Evolutionary conservation across 345 rosid species (phyloP), one percentile per base, ranked within the genome.

Genomic region (Euphorbia pulcherrima): DNA sequence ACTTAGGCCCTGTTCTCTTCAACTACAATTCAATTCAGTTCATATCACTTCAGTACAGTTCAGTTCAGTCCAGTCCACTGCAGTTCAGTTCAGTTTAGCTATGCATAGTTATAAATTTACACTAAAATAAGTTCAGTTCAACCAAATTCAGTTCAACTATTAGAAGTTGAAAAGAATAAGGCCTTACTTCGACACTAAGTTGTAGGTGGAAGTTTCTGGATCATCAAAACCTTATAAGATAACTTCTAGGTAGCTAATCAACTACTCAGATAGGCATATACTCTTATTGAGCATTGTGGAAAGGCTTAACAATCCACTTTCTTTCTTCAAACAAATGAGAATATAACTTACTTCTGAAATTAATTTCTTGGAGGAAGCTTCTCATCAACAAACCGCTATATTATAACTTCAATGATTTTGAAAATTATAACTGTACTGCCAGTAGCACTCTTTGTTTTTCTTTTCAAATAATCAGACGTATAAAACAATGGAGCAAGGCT

Each of bases 211-310:
- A 60, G 66, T 60, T 50, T 51, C 41, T 16, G 21, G 21, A 33
- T 33, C 37, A 23, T 66, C 60, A 53, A 23, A 52, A 4, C 35
- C 24, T 63, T 63, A 50, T 60, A 74, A 17, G 1, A 40, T 37
- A 52, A 52, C 26, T 3, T 39, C 14, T 18, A 39, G 46, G 27
- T 5, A 0, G n/a, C 46, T 8, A 60, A 65, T 68, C 18, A 60
- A 28, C 41, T 24, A 44, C 51, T 51, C 8, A 11, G 10, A 56
- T 13, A 64, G 27, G 20, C 6, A 62, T 4, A 68, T 52, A 41
- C 5, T n/a, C n/a, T n/a, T n/a, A n/a, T n/a, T n/a, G n/a, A 64
- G 10, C 20, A 13, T 27, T 11, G 23, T 27, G 24, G 8, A 28
- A 26, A 33, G 47, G 37, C 4, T 33, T 33, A 33, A 33, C 4